Evolutionary conservation across 2,329 filamentous ascomycete species (phyloP), one percentile per base, ranked within the genome.

Genomic region (Mycogone perniciosa): DNA sequence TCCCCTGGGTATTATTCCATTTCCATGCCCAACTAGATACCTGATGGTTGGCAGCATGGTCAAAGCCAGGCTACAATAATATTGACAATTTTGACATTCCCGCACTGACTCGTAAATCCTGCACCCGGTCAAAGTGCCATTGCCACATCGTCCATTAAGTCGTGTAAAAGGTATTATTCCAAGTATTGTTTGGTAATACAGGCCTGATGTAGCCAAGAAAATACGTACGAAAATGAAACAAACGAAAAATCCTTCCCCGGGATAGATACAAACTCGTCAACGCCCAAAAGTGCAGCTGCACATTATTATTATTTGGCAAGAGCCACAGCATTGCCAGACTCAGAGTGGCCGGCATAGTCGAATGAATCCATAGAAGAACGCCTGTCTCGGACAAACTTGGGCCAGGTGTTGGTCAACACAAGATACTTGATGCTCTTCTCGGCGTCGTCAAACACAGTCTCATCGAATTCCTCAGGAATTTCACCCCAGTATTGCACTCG

Each of bases 361-460:
- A 51, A 45, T 6, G 59, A 54, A 26, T 62, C 57, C 20, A 60
- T 46, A 5, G 59, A 65, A 26, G 55, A 52, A 8, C 60, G 54
- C 30, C 64, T 56, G 7, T 74, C 69, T 44, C 64, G 68, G 38
- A 79, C 71, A 57, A 77, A 82, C 60, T 77, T 80, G 31, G 77
- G 76, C 83, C 84, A 86, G 0, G 84, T 86, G 60, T 86, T 86
- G 10, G 81, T 84, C 52, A 85, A 67, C 4, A 86, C 82, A 5
- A 86, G 71, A 53, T 85, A 82, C 64, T 84, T 85, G 66, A 86
- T 78, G 57, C 75, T 76, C n/a, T 66, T 64, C 59, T 82, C 75
- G 0, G 81, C 79, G 4, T 67, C 71, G 57, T 85, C 80, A 58
- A 86, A 86, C 2, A 85, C 71, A 0, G 61, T 60, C 4, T 68